These are phyloP conservation scores for Cystoderma amianthinum DNA, from an alignment of 768 basidiomycete species.

Conservation along the genomic window DNA sequence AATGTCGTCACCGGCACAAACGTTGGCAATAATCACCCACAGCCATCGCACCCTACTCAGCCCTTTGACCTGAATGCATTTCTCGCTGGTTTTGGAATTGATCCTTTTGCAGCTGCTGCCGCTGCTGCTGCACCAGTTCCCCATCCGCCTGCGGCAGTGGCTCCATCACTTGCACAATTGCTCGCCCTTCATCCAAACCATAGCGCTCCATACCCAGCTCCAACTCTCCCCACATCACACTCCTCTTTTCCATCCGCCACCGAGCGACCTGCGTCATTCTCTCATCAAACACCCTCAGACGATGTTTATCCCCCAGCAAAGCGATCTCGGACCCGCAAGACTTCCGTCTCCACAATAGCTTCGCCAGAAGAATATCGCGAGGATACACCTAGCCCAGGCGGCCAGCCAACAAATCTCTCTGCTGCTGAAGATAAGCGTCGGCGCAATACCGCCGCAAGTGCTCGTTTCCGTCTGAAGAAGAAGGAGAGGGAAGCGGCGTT, in stretches of 20 bases:
- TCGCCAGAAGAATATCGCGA: conserved; percentile 20
- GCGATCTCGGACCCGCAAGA: conserved; percentile 50
- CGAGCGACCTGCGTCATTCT: not conserved
- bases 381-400: conserved; percentile 14
- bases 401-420: conserved; percentile 23
- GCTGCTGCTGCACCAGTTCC: conserved; percentile 7
- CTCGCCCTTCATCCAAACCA: conserved; percentile 43
- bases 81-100: conserved; percentile 29
- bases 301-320: conserved; percentile 36
- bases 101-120: conserved; percentile 25
- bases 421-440: conserved; percentile 87
- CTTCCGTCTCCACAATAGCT: conserved; percentile 27
- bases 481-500: conserved; percentile 91
- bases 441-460: conserved; percentile 88
- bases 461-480: conserved; percentile 92
- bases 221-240: conserved; percentile 5
- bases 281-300: conserved; percentile 14
- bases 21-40: conserved; percentile 23
- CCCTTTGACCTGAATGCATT: conserved; percentile 31
- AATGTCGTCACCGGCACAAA: conserved; percentile 50
- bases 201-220: conserved; percentile 16
- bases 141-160: conserved; percentile 20
- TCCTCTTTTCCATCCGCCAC: conserved; percentile 8
- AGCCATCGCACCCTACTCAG: conserved; percentile 21
- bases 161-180: conserved; percentile 65